Conservation (phyloP, 2,329 filamentous ascomycete species). For the Pseudogymnoascus pannorum region DNA sequence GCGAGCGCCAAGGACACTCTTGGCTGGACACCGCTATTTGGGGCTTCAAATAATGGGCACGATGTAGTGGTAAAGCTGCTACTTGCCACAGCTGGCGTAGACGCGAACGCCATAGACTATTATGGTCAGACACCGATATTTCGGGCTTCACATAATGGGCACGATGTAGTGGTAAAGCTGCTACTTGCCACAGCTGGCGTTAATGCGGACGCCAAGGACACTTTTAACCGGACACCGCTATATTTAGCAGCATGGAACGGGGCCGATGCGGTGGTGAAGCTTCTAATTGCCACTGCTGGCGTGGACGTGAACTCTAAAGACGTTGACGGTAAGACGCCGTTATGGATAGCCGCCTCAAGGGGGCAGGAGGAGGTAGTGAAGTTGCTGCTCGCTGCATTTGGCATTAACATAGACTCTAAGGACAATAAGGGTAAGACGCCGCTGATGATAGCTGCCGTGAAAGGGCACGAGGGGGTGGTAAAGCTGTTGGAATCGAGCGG, state of each 20-base stretch:
- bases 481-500: background rate
- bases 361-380: constrained; percentile 28
- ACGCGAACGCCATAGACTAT: no score
- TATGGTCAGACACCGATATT: constrained; percentile 12
- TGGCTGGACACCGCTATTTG: background rate
- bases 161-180: no score
- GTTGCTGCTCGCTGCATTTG: constrained; percentile 1
- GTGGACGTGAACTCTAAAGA: constrained; percentile 9
- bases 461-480: constrained; percentile 7
- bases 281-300: constrained; percentile 10
- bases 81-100: no score
- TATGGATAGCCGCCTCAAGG: constrained; percentile 21
- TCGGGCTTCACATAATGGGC: no score
- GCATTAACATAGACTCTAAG: background rate
- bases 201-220: background rate
- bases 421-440: background rate
- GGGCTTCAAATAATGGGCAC: constrained; percentile 19
- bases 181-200: background rate
- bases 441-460: background rate
- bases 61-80: no score
- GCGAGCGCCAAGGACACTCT: background rate
- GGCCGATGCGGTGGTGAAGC: constrained; percentile 9
- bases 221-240: constrained; percentile 14
- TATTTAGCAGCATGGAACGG: constrained; percentile 12
- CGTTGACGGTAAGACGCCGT: constrained; percentile 24